A percentile compares a stretch with the other conserved stretches of the same genome.
Evolutionary conservation across 495 filamentous ascomycete species (phyloP).

Genomic region (Daldinia loculata): DNA sequence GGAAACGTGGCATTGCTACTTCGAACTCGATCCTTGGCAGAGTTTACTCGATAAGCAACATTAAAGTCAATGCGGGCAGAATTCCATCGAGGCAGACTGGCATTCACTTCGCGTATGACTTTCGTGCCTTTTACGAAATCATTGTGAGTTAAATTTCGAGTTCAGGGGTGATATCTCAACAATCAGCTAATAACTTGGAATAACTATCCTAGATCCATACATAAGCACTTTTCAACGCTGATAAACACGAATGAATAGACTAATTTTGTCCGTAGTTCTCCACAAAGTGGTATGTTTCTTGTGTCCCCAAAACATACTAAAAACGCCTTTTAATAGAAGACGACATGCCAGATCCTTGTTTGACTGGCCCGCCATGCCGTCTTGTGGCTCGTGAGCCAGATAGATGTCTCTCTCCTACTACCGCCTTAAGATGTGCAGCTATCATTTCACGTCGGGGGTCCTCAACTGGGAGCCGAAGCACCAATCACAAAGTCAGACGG

Average conservation of each 20-base stretch:
- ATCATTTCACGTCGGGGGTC: slow-evolving; percentile 32
- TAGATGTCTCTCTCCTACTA: background rate
- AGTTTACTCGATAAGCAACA: slow-evolving; percentile 25
- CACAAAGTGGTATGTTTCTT: slow-evolving; percentile 7
- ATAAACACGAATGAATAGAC: background rate
- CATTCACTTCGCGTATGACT: background rate
- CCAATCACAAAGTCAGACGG: slow-evolving; percentile 30
- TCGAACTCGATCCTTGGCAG: slow-evolving; percentile 8
- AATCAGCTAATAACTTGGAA: background rate
- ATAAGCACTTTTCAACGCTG: background rate
- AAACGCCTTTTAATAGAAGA: slow-evolving; percentile 8
- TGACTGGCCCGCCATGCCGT: background rate
- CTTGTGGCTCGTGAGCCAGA: slow-evolving; percentile 9
- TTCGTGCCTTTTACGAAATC: background rate
- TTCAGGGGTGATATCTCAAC: slow-evolving; percentile 13
- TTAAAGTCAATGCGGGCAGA: slow-evolving; percentile 15
- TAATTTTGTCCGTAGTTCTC: background rate
- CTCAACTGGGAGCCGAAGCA: slow-evolving; percentile 18
- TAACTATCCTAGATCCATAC: background rate
- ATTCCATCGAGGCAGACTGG: slow-evolving; percentile 31
- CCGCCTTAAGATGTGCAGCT: slow-evolving; percentile 35
- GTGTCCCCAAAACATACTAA: background rate
- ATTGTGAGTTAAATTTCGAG: slow-evolving; percentile 7
- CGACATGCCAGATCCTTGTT: background rate
- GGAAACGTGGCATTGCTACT: slow-evolving; percentile 21